Evolutionary conservation across 2,329 filamentous ascomycete genomes (phyloP), one percentile per base, ranked within the genome.

Genomic region (Clathrospora elynae): DNA sequence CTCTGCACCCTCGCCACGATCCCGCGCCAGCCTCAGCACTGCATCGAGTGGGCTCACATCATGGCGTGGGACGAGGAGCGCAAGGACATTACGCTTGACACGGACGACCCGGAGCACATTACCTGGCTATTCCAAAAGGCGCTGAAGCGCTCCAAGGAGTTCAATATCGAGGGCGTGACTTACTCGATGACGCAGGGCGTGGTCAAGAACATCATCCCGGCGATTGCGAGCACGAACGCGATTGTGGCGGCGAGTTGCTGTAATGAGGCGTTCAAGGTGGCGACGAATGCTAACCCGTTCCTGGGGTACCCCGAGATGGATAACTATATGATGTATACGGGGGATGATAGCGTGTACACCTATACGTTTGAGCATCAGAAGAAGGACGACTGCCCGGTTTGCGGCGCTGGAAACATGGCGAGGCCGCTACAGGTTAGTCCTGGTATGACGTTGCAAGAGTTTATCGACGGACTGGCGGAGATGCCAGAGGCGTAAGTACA

Each of bases 251-350:
- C 92, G 1, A 87, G 88, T 37, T 97, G 92, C 72, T 97, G 93
- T 72, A 97, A 96, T 55, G 93, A 99, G 72, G 92, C 91, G 2
- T 84, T 97, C 74, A 99, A 99, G 74, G 88, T 99, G 51, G 88
- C 87, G 28, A 95, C 89, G 10, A 83, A 80, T 34, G 83, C 86
- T 24, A 93, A 92, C 20, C 90, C 92, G 0, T 86, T 84, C 52
- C 78, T 99, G 11, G 88, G 87, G 9, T 78, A 83, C 51, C 84
- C 86, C 30, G 86, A 86, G 42, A 95, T 66, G 6, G 72, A 76
- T 51, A 78, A 96, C 69, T 99, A 99, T 74, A 97, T 97, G 91
- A 96, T 96, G 88, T 99, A 99, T 71, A 96, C 90, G 9, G 93
- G 95, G 32, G 91, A 97, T 63, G 92, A 95, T 63, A 82, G 87